Evolutionary conservation across 306 rosid species (phyloP).

Genomic region (Quercus mongolica): DNA sequence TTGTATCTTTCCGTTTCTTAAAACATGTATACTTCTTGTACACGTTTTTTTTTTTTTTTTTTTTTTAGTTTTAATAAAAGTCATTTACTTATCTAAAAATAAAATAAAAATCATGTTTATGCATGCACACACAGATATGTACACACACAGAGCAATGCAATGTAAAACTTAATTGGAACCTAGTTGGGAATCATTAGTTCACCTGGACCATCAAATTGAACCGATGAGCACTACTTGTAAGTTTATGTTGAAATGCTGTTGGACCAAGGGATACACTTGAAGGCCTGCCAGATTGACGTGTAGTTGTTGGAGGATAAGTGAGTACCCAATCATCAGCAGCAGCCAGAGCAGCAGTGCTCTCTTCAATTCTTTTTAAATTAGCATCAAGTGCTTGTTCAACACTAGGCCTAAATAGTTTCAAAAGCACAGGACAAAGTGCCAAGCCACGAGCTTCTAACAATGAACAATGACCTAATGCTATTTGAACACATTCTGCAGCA

Average conservation of each 20-base stretch:
- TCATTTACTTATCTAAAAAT: no score
- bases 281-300: slow-evolving; percentile 67
- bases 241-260: slow-evolving; percentile 75
- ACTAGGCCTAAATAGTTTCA: slow-evolving; percentile 94
- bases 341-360: slow-evolving; percentile 94
- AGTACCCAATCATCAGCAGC: slow-evolving; percentile 99
- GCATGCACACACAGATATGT: background rate
- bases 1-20: no score
- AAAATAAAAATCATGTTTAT: background rate
- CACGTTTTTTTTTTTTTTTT: no score
- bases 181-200: slow-evolving; percentile 23
- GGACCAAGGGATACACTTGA: slow-evolving; percentile 42
- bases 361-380: slow-evolving; percentile 93
- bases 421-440: slow-evolving; percentile 88
- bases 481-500: slow-evolving; percentile 99
- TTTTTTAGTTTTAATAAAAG: no score
- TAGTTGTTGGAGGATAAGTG: slow-evolving; percentile 49
- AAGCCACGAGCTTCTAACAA: slow-evolving; percentile 95
- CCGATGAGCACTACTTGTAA: slow-evolving; percentile 94
- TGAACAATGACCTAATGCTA: slow-evolving; percentile 97
- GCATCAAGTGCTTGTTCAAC: slow-evolving; percentile 97
- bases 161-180: background rate
- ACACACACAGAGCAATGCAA: background rate
- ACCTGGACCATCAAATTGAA: slow-evolving; percentile 99
- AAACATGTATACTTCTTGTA: no score